Evolutionary conservation across 768 basidiomycete genomes (phyloP), one percentile per base, ranked within the genome.

Genomic region (Solioccasus polychromus): DNA sequence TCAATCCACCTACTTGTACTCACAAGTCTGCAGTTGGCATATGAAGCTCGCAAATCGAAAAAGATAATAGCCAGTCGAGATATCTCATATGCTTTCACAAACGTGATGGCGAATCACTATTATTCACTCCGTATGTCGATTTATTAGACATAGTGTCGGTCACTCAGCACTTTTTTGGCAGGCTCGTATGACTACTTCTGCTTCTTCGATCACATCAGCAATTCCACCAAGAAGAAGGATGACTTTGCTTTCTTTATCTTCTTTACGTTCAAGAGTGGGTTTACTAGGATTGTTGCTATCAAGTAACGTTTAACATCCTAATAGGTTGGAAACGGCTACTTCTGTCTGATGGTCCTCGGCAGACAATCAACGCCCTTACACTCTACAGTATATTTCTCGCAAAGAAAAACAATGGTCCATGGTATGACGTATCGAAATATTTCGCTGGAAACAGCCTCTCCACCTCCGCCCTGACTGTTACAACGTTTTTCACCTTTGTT

Each of bases 221-320:
- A 90, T 61, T 98, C 96, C 22, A 93, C 92, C 24, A 97, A 95
- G 77, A 83, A 82, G 51, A 93, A 87, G 67, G 96, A 99, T 63
- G 92, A 96, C 61, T 93, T 99, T 68, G 94, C 95, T 26, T 98
- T 98, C 77, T 99, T 96, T 68, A 81, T 98, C 62, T 99, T 98
- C 81, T 99, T 99, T 70, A 88, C 88, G 1, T 98, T 99, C 79
- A 99, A 99, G 76, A 95, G 95, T 90, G 50, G 43, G 83, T 72
- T 17, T 7, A 39, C 18, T 40, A 15, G n/a, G 14, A 35, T 36
- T 26, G 18, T 11, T 39, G 17, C 37, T n/a, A 31, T 12, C 31
- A 11, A 31, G 22, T 29, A 36, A 36, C 35, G 9, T 23, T 42
- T 56, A 19, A 50, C 15, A 3, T 30, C 11, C 22, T 35, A 12